Base-by-base conservation (phyloP, 768 basidiomycete genomes). In the Pleurotus ostreatus region DNA sequence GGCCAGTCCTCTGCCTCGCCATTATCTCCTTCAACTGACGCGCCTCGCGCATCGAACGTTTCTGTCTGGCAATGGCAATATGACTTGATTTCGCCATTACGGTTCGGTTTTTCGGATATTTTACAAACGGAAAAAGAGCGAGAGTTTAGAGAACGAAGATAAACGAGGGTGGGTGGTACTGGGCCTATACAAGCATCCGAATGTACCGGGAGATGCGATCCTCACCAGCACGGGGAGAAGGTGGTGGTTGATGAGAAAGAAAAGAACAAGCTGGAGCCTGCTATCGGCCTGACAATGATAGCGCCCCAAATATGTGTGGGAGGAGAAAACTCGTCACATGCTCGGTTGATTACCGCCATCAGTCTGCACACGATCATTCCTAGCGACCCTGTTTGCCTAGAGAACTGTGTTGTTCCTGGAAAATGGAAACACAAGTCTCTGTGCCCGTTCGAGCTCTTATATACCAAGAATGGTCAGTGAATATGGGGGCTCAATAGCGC, bases 241-340 rank as follows among this genome's bases (percentile, higher is more conserved):
- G n/a, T 44, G 51, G n/a, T 41, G 51, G 39, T 20, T 16, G 25
- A 15, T 22, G 23, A 12, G 23, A 41, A 39, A 41, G 38, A 53
- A n/a, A 1, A 41, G 22, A 13, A 20, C 46, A 47, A 16, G 18
- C 41, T 15, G 34, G 8, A 34, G 8, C 30, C 30, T 34, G 30
- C 30, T 34, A 34, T 34, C 30, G 30, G 30, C 8, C 3, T 34
- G 30, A 34, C 8, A 34, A 34, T 34, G 30, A 34, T 3, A 13
- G n/a, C 41, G 16, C 12, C 20, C 34, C 15, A 40, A 39, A 16
- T 53, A 3, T n/a, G 18, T 13, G 20, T 40, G 38, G 41, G 18
- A 53, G 51, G 51, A 41, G 51, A 53, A 53, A 18, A 20, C 23
- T 40, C 51, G 51, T 53, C 51, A 53, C 51, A 53, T 53, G 51